phyloP scores from a whole-genome alignment of 768 basidiomycete genomes.

The Rhizopogon vulgaris region DNA sequence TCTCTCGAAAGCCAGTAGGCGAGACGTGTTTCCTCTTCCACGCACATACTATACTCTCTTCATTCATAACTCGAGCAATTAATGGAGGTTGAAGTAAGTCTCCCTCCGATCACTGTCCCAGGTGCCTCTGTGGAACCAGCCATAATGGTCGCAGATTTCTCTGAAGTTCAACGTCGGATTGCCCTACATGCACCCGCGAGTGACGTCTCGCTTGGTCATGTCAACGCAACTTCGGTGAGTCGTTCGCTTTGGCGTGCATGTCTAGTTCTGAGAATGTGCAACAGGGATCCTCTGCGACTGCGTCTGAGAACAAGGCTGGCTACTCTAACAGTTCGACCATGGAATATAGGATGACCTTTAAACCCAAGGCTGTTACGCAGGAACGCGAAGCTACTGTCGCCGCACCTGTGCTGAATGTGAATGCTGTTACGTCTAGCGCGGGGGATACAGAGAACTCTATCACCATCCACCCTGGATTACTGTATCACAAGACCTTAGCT shows the following conservation, averaged over 20 bases:
- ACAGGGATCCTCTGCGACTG: not conserved
- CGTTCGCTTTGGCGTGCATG: not conserved
- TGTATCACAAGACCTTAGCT: not conserved
- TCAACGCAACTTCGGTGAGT: not conserved
- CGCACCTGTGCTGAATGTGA: not conserved
- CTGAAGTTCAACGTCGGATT: not conserved
- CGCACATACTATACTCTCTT: not conserved
- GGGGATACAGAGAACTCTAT: not conserved
- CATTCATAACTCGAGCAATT: not conserved
- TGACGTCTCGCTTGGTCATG: not conserved
- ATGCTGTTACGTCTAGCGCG: not conserved
- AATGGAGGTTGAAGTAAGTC: constrained; percentile 5
- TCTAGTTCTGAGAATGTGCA: not conserved
- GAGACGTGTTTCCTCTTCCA: not conserved
- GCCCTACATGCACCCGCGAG: not conserved
- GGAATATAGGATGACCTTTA: not conserved
- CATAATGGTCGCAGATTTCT: not conserved
- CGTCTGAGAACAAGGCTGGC: not conserved
- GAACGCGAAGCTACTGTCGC: not conserved
- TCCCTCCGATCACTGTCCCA: not conserved
- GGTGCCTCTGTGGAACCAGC: not conserved
- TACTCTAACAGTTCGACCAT: not conserved
- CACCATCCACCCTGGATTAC: not conserved
- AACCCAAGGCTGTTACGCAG: not conserved
- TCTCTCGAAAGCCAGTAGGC: not conserved